These are phyloP conservation scores for Cladophialophora carrionii DNA, from an alignment of 2,329 filamentous ascomycete species.

Conservation along the genomic window DNA sequence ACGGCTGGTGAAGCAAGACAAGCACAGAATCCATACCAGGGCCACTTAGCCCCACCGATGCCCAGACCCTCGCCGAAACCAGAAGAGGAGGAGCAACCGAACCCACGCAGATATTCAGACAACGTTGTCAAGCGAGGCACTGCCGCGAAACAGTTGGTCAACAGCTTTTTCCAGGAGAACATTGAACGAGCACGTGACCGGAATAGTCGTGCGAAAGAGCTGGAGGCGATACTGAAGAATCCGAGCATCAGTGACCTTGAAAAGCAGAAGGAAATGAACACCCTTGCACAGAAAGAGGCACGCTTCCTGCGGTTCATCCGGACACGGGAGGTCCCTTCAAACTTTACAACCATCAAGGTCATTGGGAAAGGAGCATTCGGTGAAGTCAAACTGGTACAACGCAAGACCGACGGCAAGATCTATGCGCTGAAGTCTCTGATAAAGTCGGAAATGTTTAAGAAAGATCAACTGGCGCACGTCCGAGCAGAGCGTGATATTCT, in stretches of 20 bases:
- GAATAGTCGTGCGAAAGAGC: conserved; percentile 91
- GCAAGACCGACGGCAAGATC: conserved; percentile 93
- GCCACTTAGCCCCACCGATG: conserved; percentile 71
- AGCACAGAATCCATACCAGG: conserved; percentile 56
- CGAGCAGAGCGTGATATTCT: conserved; percentile 96
- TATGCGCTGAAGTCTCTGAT: conserved; percentile 98
- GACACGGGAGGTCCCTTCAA: conserved; percentile 88
- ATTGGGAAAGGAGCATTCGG: conserved; percentile 99
- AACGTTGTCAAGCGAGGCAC: conserved; percentile 75
- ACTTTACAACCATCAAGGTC: conserved; percentile 95
- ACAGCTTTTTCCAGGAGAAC: conserved; percentile 95
- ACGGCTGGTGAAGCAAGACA: conserved; percentile 75
- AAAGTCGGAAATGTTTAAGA: conserved; percentile 99
- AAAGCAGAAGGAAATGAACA: conserved; percentile 83
- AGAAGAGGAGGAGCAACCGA: conserved; percentile 73
- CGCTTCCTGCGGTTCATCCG: conserved; percentile 92
- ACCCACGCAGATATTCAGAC: conserved; percentile 84
- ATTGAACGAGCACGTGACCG: conserved; percentile 93
- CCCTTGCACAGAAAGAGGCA: conserved; percentile 83
- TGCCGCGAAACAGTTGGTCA: conserved; percentile 67
- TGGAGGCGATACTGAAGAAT: conserved; percentile 83
- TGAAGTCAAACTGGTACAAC: conserved; percentile 95
- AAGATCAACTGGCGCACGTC: conserved; percentile 96
- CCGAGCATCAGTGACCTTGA: conserved; percentile 72
- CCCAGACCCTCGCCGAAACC: conserved; percentile 61